A percentile compares a stretch with the other conserved stretches of the same genome.
These are phyloP conservation scores for Saitoella complicata DNA, from an alignment of 805 yeast genomes.

Conservation along the genomic window DNA sequence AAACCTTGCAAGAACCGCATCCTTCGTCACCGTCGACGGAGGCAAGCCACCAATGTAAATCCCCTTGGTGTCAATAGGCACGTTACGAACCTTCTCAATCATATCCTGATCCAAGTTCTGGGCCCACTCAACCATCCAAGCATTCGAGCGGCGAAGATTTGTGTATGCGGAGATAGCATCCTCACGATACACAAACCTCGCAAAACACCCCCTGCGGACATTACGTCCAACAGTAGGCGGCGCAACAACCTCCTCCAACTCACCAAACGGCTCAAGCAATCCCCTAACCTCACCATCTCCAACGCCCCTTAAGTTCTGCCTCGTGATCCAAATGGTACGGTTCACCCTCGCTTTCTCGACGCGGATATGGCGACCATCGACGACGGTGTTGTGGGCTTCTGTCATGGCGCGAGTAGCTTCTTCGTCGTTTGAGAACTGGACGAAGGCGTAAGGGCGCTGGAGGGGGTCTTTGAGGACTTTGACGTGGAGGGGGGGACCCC, in stretches of 20 bases:
- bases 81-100: slow-evolving; percentile 13
- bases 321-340: slow-evolving; percentile 48
- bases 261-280: slow-evolving; percentile 44
- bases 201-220: slow-evolving; percentile 56
- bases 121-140: slow-evolving; percentile 61
- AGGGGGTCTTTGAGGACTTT: slow-evolving; percentile 1
- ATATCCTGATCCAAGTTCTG: slow-evolving; percentile 49
- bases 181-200: slow-evolving; percentile 61
- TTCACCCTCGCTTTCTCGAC: slow-evolving; percentile 85
- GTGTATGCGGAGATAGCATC: slow-evolving; percentile 78
- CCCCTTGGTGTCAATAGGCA: slow-evolving; percentile 47
- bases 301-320: no score
- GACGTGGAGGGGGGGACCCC: slow-evolving; percentile 1
- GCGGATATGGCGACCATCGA: slow-evolving; percentile 28
- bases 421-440: background rate
- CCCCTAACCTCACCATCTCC: slow-evolving; percentile 19
- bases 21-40: slow-evolving; percentile 31
- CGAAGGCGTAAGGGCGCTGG: slow-evolving; percentile 1
- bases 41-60: slow-evolving; percentile 60
- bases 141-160: slow-evolving; percentile 35
- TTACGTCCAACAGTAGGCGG: slow-evolving; percentile 50
- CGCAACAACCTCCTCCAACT: slow-evolving; percentile 59
- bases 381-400: slow-evolving; percentile 23
- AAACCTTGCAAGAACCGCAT: slow-evolving; percentile 40
- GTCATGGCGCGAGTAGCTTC: background rate